These are phyloP conservation scores for Calonectria montana DNA, from an alignment of 2,329 filamentous ascomycete genomes.

Conservation along the genomic window DNA sequence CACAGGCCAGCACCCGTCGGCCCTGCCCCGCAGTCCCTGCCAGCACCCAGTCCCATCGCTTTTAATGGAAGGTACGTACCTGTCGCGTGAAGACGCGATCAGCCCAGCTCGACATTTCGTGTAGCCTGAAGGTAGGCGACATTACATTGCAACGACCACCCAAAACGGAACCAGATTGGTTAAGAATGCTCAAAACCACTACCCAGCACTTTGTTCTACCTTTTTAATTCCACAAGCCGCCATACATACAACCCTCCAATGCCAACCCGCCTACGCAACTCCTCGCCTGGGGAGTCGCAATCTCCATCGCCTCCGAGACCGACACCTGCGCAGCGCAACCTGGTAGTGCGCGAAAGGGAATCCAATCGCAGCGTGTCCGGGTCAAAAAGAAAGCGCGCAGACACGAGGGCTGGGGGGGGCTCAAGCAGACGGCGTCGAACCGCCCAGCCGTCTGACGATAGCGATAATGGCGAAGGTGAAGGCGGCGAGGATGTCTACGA, in stretches of 20 bases:
- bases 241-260: slow-evolving; percentile 28
- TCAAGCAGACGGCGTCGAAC: slow-evolving; percentile 42
- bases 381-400: slow-evolving; percentile 48
- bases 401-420: slow-evolving; percentile 35
- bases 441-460: slow-evolving; percentile 34
- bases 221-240: neutral
- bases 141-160: neutral
- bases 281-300: slow-evolving; percentile 34
- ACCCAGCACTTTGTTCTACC: neutral
- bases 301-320: slow-evolving; percentile 35
- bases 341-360: slow-evolving; percentile 43
- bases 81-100: slow-evolving; percentile 19
- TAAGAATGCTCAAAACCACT: no score
- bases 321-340: slow-evolving; percentile 33
- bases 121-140: neutral
- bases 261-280: slow-evolving; percentile 40
- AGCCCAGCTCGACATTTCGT: neutral
- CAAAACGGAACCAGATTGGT: neutral
- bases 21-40: slow-evolving; percentile 10
- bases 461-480: slow-evolving; percentile 31
- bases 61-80: slow-evolving; percentile 25
- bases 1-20: neutral
- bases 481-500: slow-evolving; percentile 69
- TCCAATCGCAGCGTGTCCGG: slow-evolving; percentile 36
- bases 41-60: neutral